These are phyloP conservation scores for Dactylellina drechsleri DNA, from an alignment of 2,329 filamentous ascomycete species.

Conservation along the genomic window DNA sequence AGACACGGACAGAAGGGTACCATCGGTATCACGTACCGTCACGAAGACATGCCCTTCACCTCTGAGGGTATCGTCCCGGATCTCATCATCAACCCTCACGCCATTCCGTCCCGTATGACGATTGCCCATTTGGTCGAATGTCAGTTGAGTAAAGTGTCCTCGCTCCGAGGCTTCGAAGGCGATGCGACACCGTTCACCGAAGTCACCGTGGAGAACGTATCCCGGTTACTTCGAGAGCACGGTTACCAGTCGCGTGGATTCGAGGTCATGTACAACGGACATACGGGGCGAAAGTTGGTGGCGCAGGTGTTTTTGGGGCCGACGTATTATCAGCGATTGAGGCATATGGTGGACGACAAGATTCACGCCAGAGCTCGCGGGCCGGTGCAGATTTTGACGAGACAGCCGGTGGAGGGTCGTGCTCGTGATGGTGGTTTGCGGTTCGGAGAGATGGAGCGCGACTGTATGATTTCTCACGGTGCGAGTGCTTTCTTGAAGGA, in stretches of 20 bases:
- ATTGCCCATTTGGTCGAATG: conserved; percentile 99
- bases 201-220: conserved; percentile 94
- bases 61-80: conserved; percentile 90
- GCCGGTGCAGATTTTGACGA: conserved; percentile 94
- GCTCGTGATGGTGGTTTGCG: conserved; percentile 96
- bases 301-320: conserved; percentile 97
- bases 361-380: conserved; percentile 98
- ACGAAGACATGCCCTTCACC: conserved; percentile 99
- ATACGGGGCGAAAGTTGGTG: conserved; percentile 91
- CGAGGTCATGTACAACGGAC: conserved; percentile 98
- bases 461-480: conserved; percentile 99
- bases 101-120: conserved; percentile 99
- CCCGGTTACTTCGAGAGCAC: conserved; percentile 82
- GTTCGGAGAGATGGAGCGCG: conserved; percentile 99
- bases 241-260: conserved; percentile 98
- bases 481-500: conserved; percentile 97
- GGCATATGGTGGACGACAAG: conserved; percentile 99
- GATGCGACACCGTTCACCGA: conserved; percentile 98
- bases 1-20: conserved; percentile 99
- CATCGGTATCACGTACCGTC: conserved; percentile 96
- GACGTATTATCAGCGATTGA: conserved; percentile 97
- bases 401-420: conserved; percentile 97
- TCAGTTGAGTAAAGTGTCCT: conserved; percentile 93
- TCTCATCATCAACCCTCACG: conserved; percentile 91
- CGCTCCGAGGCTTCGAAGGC: conserved; percentile 91